Percentiles rank a stretch among this genome's conserved stretches.
These are phyloP conservation scores for Theileria annulata DNA, from an alignment of 169 alveolate genomes.

Conservation along the genomic window DNA sequence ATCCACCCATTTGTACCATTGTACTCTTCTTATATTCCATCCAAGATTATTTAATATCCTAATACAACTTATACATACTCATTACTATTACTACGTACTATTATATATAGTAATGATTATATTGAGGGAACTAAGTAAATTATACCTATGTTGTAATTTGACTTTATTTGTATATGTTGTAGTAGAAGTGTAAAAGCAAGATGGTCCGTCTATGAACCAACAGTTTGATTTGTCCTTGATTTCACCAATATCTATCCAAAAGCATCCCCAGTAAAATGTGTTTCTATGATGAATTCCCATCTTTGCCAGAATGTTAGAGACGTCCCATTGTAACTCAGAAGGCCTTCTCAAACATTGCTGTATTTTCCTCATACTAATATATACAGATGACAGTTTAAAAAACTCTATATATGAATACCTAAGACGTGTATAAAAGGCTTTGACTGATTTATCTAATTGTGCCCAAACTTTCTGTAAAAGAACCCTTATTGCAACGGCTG, in stretches of 20 bases:
- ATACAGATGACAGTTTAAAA: background rate
- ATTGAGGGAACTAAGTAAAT: background rate
- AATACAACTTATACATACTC: background rate
- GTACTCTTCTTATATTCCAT: constrained; percentile 81
- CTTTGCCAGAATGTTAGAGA: constrained; percentile 73
- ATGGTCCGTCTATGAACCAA: constrained; percentile 85
- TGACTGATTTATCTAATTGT: constrained; percentile 64
- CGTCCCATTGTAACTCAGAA: constrained; percentile 84
- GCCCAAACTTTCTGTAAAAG: constrained; percentile 76
- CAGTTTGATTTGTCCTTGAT: constrained; percentile 75
- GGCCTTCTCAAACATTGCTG: constrained; percentile 74
- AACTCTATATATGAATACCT: constrained; percentile 37
- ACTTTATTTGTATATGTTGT: constrained; percentile 72
- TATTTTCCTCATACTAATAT: constrained; percentile 74
- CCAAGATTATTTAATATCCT: constrained; percentile 79
- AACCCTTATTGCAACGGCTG: constrained; percentile 80
- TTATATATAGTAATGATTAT: too few relatives aligned
- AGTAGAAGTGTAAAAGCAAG: constrained; percentile 76
- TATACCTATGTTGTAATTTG: constrained; percentile 78
- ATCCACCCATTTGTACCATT: constrained; percentile 78
- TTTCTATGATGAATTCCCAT: constrained; percentile 79
- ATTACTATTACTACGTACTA: background rate
- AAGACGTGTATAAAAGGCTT: constrained; percentile 75
- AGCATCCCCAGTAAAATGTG: constrained; percentile 84
- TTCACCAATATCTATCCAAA: constrained; percentile 83